phyloP scores from a whole-genome alignment of 2,329 filamentous ascomycete species.

The Zopfia rhizophila region DNA sequence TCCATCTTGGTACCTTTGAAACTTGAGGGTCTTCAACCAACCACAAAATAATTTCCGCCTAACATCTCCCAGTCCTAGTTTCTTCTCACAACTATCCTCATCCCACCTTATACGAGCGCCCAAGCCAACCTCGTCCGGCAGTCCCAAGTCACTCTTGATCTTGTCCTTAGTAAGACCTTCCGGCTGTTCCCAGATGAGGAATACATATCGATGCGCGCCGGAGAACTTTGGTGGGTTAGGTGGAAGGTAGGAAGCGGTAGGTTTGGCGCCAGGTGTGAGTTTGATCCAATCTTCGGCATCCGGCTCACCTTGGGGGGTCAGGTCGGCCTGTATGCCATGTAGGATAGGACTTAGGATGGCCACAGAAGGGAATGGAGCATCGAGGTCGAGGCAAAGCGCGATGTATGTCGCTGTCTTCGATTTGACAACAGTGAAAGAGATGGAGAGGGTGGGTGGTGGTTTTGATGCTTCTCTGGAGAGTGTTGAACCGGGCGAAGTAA shows the following conservation, averaged over 20 bases:
- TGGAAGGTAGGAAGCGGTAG: slow-evolving; percentile 6
- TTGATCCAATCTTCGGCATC: slow-evolving; percentile 20
- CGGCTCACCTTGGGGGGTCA: slow-evolving; percentile 11
- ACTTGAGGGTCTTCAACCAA: slow-evolving; percentile 62
- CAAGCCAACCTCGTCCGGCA: slow-evolving; percentile 6
- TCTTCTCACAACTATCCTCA: slow-evolving; percentile 16
- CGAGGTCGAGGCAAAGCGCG: slow-evolving; percentile 14
- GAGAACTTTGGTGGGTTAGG: slow-evolving; percentile 19
- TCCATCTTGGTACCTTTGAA: too few species aligned
- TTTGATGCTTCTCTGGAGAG: slow-evolving; percentile 11
- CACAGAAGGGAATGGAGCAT: slow-evolving; percentile 17
- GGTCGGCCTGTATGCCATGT: slow-evolving; percentile 12
- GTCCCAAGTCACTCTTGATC: slow-evolving; percentile 7
- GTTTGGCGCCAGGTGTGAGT: slow-evolving; percentile 7
- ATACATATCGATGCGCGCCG: slow-evolving; percentile 19
- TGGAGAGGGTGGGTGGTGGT: slow-evolving; percentile 13
- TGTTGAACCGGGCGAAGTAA: slow-evolving; percentile 8
- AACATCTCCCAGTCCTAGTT: slow-evolving; percentile 12
- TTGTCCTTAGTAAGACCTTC: slow-evolving; percentile 13
- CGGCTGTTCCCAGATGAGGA: slow-evolving; percentile 23
- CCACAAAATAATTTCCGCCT: slow-evolving; percentile 15
- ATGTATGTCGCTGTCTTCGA: slow-evolving; percentile 8
- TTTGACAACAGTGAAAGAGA: slow-evolving; percentile 1
- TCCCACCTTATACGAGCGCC: slow-evolving; percentile 17
- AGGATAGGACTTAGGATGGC: slow-evolving; percentile 17